Percentiles rank a stretch among this genome's conserved stretches.
Evolutionary conservation across 768 basidiomycete genomes (phyloP).

Genomic region (Mycena vulgaris): DNA sequence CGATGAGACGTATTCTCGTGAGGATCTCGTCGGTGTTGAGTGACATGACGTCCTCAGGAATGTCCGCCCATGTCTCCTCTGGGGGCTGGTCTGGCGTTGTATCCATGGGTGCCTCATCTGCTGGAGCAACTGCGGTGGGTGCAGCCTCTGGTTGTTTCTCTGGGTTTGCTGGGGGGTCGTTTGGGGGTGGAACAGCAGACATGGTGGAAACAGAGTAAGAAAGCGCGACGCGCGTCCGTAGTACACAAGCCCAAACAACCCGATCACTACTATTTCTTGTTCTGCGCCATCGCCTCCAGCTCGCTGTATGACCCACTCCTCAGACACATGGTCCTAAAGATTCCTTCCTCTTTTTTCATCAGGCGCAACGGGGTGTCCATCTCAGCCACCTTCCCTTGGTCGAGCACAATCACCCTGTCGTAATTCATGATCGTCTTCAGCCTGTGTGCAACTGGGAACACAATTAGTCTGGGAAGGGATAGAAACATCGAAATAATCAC

Average conservation of each 20-base stretch:
- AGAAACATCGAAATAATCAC: not conserved
- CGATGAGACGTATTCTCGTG: slow-evolving; percentile 92
- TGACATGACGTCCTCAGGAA: slow-evolving; percentile 88
- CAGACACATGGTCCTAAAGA: slow-evolving; percentile 67
- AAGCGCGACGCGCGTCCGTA: slow-evolving; percentile 27
- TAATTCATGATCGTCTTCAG: slow-evolving; percentile 34
- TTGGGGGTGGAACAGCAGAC: slow-evolving; percentile 74
- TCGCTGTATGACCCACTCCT: slow-evolving; percentile 51
- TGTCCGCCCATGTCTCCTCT: slow-evolving; percentile 92
- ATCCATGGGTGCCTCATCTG: slow-evolving; percentile 73
- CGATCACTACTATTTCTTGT: not conserved
- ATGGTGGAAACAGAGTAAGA: slow-evolving; percentile 46
- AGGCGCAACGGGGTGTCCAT: slow-evolving; percentile 69
- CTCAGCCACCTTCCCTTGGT: slow-evolving; percentile 44
- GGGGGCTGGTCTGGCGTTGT: slow-evolving; percentile 77
- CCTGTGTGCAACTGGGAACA: slow-evolving; percentile 26
- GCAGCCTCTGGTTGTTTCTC: slow-evolving; percentile 68
- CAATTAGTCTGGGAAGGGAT: not conserved
- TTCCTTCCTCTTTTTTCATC: slow-evolving; percentile 60
- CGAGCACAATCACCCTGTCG: slow-evolving; percentile 22
- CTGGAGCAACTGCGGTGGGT: slow-evolving; percentile 49
- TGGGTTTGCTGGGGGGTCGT: slow-evolving; percentile 63
- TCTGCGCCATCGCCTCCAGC: slow-evolving; percentile 23
- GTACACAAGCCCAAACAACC: not conserved
- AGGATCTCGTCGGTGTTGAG: slow-evolving; percentile 89